Evolutionary conservation across 2,329 filamentous ascomycete genomes (phyloP).

Genomic region (Botrytis medusae): DNA sequence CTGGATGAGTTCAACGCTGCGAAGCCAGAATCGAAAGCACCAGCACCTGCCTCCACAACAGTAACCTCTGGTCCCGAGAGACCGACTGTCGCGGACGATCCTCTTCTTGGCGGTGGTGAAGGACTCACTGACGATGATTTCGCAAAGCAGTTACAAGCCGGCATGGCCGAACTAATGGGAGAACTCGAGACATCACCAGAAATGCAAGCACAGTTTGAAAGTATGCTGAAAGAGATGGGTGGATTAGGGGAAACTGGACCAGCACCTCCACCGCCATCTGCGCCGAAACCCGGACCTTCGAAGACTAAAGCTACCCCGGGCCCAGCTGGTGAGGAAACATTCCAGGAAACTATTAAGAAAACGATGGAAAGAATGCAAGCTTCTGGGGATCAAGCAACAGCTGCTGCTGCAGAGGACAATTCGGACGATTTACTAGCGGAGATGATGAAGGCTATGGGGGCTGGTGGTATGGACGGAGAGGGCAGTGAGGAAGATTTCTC

Average conservation of each 20-base stretch:
- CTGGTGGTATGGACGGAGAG: slow-evolving; percentile 56
- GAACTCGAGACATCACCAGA: slow-evolving; percentile 67
- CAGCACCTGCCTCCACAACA: slow-evolving; percentile 28
- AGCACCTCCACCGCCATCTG: slow-evolving; percentile 26
- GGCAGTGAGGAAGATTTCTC: slow-evolving; percentile 81
- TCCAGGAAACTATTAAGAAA: slow-evolving; percentile 87
- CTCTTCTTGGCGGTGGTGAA: slow-evolving; percentile 36
- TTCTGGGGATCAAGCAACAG: slow-evolving; percentile 81
- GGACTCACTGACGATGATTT: slow-evolving; percentile 72
- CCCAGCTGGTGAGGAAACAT: slow-evolving; percentile 58
- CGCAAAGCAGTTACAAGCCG: slow-evolving; percentile 79
- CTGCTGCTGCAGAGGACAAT: slow-evolving; percentile 66
- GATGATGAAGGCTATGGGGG: slow-evolving; percentile 85
- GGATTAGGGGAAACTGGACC: slow-evolving; percentile 46
- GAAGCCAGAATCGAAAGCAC: slow-evolving; percentile 53
- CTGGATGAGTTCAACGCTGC: slow-evolving; percentile 83
- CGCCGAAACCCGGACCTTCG: slow-evolving; percentile 23
- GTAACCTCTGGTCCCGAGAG: slow-evolving; percentile 34
- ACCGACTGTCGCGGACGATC: slow-evolving; percentile 31
- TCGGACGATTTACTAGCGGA: slow-evolving; percentile 85
- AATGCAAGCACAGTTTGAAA: slow-evolving; percentile 77
- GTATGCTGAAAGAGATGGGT: slow-evolving; percentile 71
- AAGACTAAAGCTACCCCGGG: slow-evolving; percentile 22
- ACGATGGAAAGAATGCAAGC: slow-evolving; percentile 97
- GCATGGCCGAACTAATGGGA: slow-evolving; percentile 81